Percentiles rank a stretch among this genome's conserved stretches.
phyloP scores from a whole-genome alignment of 1,284 basidiomycete species.

The Crepidotus sp. region DNA sequence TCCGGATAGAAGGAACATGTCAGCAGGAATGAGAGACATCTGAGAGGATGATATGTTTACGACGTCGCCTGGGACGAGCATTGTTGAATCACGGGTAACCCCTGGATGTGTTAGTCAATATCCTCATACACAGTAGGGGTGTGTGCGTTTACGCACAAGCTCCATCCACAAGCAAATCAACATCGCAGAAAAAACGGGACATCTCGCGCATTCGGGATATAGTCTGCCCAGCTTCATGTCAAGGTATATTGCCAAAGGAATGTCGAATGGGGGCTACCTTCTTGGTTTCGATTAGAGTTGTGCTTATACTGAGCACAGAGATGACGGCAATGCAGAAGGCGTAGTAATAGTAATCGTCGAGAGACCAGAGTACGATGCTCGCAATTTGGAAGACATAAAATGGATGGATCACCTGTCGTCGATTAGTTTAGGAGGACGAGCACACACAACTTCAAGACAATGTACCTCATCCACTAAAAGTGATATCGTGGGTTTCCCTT shows the following conservation, averaged over 20 bases:
- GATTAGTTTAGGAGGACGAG: conserved; percentile 17
- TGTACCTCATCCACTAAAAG: conserved; percentile 86
- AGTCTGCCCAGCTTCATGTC: conserved; percentile 42
- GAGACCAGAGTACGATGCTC: conserved; percentile 87
- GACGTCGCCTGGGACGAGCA: conserved; percentile 90
- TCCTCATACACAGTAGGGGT: conserved; percentile 5
- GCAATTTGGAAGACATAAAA: conserved; percentile 99
- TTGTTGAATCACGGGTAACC: conserved; percentile 64
- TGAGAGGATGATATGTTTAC: conserved; percentile 79
- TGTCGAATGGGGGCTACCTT: conserved; percentile 40
- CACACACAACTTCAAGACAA: conserved; percentile 4
- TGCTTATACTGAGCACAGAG: conserved; percentile 77
- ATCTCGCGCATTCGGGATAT: conserved; percentile 94
- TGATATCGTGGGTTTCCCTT: conserved; percentile 74
- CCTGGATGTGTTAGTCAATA: conserved; percentile 36
- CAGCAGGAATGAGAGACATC: conserved; percentile 78
- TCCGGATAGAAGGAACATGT: conserved; percentile 87
- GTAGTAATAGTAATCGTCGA: conserved; percentile 97
- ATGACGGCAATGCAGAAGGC: conserved; percentile 97
- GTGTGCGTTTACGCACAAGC: conserved; percentile 43
- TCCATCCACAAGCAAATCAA: conserved; percentile 67
- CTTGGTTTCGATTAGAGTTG: conserved; percentile 89
- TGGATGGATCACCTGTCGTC: conserved; percentile 74
- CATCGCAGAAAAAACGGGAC: conserved; percentile 84
- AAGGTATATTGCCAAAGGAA: conserved; percentile 1